Conservation (phyloP, 2,329 filamentous ascomycete genomes). For the Teratosphaeria destructans region DNA sequence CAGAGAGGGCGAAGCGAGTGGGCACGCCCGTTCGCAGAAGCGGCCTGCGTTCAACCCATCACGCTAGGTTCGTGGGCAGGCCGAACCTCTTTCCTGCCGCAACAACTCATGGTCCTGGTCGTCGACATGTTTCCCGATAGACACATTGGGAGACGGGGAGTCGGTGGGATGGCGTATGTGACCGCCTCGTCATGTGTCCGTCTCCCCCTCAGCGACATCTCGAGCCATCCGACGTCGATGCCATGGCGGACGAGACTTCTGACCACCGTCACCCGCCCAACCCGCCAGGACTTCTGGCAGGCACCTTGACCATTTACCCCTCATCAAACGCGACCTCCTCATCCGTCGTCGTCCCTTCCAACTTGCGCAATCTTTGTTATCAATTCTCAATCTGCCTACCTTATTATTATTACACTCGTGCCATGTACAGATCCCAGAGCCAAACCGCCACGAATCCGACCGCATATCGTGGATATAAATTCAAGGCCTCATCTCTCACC, state of each 20-base stretch:
- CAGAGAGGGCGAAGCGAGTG: not conserved
- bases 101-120: not conserved
- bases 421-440: no score
- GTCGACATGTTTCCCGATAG: not conserved
- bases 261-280: not conserved
- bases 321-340: not conserved
- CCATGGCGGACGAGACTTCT: not conserved
- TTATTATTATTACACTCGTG: no score
- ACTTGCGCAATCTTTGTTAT: slow-evolving; percentile 1
- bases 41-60: not conserved
- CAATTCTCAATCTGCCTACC: no score
- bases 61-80: not conserved
- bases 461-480: no score
- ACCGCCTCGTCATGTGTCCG: not conserved
- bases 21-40: not conserved
- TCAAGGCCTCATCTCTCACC: no score
- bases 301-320: not conserved
- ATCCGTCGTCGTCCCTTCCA: not conserved
- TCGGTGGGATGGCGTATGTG: not conserved
- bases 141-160: not conserved
- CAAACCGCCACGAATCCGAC: no score
- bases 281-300: not conserved
- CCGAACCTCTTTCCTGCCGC: not conserved
- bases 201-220: not conserved
- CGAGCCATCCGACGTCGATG: not conserved